Evolutionary conservation across 2,329 filamentous ascomycete species (phyloP).

Genomic region (Paraphoma sp.): DNA sequence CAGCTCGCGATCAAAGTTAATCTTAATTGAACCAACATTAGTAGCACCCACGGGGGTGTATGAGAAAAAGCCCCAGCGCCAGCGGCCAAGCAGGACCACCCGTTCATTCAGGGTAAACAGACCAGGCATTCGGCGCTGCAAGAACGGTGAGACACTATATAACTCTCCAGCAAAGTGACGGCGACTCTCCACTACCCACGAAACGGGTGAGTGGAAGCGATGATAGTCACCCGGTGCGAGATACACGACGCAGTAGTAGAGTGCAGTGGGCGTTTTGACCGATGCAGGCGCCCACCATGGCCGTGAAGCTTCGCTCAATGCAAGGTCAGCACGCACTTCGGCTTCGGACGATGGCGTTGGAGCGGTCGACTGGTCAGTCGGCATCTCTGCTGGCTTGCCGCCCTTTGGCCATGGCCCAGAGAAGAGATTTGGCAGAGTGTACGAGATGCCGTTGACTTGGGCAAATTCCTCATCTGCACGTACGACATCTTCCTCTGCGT

Average conservation of each 20-base stretch:
- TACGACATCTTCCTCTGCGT: conserved; percentile 68
- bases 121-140: conserved; percentile 89
- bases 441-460: conserved; percentile 90
- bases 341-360: conserved; percentile 76
- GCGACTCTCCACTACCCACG: conserved; percentile 92
- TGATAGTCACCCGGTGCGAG: conserved; percentile 98
- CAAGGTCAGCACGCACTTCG: conserved; percentile 84
- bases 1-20: conserved; percentile 96
- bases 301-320: conserved; percentile 67
- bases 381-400: conserved; percentile 56
- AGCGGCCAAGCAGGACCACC: conserved; percentile 89
- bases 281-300: conserved; percentile 55
- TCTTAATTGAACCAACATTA: conserved; percentile 93
- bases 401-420: conserved; percentile 66
- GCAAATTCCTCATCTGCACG: conserved; percentile 91
- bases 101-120: conserved; percentile 97
- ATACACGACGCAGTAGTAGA: conserved; percentile 96
- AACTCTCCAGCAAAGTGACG: conserved; percentile 98
- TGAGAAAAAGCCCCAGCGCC: conserved; percentile 97
- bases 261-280: conserved; percentile 62
- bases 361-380: conserved; percentile 75
- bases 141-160: conserved; percentile 92
- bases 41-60: conserved; percentile 96
- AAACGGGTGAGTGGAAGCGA: conserved; percentile 92
- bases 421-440: conserved; percentile 86